These are phyloP conservation scores for Diphasiastrum complanatum DNA, from an alignment of 83 land plant species.

Conservation along the genomic window DNA sequence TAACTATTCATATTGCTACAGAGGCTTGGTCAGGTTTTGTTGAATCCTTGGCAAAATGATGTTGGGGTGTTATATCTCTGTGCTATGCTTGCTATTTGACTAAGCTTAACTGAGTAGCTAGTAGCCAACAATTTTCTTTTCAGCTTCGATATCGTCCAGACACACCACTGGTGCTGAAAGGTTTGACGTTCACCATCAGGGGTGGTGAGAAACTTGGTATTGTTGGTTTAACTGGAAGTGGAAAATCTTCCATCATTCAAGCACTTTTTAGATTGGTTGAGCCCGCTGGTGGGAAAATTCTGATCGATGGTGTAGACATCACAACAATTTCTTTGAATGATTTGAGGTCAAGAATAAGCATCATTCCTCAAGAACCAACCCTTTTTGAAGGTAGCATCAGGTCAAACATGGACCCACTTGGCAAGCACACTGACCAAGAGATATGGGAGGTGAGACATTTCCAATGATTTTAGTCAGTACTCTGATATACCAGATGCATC, in stretches of 20 bases:
- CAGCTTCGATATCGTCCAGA: conserved; percentile 20
- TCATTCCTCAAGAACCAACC: conserved; percentile 22
- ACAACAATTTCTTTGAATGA: too few species aligned
- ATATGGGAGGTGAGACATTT: conserved; percentile 29
- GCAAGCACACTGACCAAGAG: conserved; percentile 16
- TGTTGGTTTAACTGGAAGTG: conserved; percentile 26
- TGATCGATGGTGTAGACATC: conserved; percentile 23
- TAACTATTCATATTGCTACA: too few species aligned
- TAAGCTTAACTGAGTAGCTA: too few species aligned
- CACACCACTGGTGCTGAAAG: conserved; percentile 14
- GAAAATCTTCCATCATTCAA: conserved; percentile 22
- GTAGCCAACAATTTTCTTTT: too few species aligned
- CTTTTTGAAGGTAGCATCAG: conserved; percentile 18
- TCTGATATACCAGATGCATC: too few species aligned
- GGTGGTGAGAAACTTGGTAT: conserved; percentile 12
- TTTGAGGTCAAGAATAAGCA: too few species aligned
- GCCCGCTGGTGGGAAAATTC: conserved; percentile 9
- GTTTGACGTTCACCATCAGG: too few species aligned
- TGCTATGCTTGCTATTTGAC: too few species aligned
- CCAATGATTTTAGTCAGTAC: too few species aligned
- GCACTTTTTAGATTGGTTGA: conserved; percentile 18
- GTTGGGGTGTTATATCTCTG: too few species aligned
- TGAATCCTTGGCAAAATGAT: too few species aligned
- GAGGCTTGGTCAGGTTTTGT: too few species aligned
- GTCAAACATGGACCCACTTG: conserved; percentile 21